phyloP scores from a whole-genome alignment of 164 flowering plant genomes.

The Cinnamomum chago region DNA sequence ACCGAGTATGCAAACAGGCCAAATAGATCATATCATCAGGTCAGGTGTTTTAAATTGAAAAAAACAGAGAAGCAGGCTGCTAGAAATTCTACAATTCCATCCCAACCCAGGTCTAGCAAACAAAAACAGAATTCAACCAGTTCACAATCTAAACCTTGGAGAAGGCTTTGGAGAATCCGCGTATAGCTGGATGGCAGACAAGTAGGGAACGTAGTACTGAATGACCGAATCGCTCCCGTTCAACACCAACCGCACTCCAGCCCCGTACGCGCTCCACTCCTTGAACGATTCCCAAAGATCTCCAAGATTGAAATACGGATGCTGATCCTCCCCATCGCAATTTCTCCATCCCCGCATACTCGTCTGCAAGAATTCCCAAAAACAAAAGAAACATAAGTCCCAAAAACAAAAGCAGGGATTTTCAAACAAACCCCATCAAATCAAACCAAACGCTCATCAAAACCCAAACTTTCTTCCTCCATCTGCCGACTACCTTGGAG shows the following conservation, averaged over 20 bases:
- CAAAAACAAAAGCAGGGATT: background rate
- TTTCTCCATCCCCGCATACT: conserved; percentile 34
- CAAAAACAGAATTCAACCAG: too few relatives aligned
- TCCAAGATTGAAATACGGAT: conserved; percentile 41
- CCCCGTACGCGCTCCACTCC: conserved; percentile 81
- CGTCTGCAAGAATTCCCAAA: conserved; percentile 22
- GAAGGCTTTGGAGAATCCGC: conserved; percentile 34
- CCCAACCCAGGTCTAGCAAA: too few relatives aligned
- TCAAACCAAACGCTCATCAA: background rate
- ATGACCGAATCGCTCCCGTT: conserved; percentile 42
- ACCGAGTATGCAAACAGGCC: too few relatives aligned
- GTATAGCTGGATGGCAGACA: conserved; percentile 72
- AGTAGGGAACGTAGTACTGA: conserved; percentile 69
- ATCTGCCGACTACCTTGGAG: conserved; percentile 35
- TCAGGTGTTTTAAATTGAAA: too few relatives aligned
- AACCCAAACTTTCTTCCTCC: background rate
- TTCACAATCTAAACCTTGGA: too few relatives aligned
- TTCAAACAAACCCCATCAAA: background rate
- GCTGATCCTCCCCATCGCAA: conserved; percentile 19
- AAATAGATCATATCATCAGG: too few relatives aligned
- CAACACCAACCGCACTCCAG: conserved; percentile 59
- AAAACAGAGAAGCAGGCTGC: too few relatives aligned
- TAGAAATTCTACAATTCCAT: too few relatives aligned
- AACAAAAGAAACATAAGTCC: background rate
- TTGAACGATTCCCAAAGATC: conserved; percentile 70